A percentile compares a stretch with the other conserved stretches of the same genome.
These are phyloP conservation scores for Plectosphaerella sp. DNA, from an alignment of 2,329 filamentous ascomycete genomes.

Conservation along the genomic window DNA sequence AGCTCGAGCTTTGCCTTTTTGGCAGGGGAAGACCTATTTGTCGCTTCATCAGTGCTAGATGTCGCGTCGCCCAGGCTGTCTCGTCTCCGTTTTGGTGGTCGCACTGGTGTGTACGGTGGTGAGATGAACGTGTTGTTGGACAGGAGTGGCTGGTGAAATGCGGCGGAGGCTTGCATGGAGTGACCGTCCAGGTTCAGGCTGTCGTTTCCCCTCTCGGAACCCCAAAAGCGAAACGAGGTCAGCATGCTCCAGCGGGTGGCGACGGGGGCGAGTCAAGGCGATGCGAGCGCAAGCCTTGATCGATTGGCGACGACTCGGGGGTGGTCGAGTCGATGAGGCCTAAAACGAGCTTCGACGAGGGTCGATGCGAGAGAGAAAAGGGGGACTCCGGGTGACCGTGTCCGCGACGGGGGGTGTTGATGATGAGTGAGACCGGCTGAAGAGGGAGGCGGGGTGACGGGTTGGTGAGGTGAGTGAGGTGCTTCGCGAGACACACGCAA, in stretches of 20 bases:
- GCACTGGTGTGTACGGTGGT: constrained; percentile 16
- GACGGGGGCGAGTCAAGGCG: background rate
- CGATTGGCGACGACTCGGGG: constrained; percentile 16
- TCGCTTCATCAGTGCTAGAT: constrained; percentile 16
- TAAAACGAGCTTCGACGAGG: too few species aligned
- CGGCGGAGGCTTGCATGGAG: constrained; percentile 30
- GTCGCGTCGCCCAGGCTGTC: constrained; percentile 23
- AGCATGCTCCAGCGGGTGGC: constrained; percentile 31
- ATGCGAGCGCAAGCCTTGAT: constrained; percentile 4
- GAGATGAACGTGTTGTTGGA: constrained; percentile 15
- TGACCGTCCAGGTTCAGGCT: constrained; percentile 38
- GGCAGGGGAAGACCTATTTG: constrained; percentile 18
- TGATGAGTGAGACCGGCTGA: background rate
- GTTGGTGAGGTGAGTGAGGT: background rate
- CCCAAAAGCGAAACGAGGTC: constrained; percentile 59
- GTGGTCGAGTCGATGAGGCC: background rate
- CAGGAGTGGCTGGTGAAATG: constrained; percentile 26
- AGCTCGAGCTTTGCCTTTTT: constrained; percentile 39
- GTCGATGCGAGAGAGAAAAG: background rate
- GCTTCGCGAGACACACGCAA: background rate
- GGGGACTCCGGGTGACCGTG: constrained; percentile 1
- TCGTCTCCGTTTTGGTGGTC: constrained; percentile 35
- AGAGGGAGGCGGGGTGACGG: background rate
- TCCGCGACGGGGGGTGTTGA: constrained; percentile 2
- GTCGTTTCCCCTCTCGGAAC: constrained; percentile 54